These are phyloP conservation scores for Syzygium grande DNA, from an alignment of 345 rosid species.

Conservation along the genomic window DNA sequence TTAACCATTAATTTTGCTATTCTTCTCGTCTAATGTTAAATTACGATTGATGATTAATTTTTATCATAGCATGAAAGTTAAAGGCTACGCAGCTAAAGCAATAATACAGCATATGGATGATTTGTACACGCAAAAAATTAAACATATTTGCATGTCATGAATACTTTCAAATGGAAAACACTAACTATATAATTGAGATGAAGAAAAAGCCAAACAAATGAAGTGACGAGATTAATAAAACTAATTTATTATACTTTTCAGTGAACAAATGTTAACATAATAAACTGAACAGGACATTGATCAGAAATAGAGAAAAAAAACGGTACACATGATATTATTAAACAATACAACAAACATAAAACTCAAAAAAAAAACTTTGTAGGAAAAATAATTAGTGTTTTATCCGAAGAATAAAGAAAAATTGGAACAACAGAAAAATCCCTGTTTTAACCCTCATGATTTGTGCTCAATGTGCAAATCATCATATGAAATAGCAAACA, in stretches of 20 bases:
- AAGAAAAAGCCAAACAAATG: background rate
- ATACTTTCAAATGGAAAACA: background rate
- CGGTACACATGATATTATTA: background rate
- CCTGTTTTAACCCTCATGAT: background rate
- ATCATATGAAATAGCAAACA: background rate
- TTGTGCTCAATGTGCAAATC: background rate
- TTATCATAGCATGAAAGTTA: background rate
- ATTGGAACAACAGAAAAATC: background rate
- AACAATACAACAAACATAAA: background rate
- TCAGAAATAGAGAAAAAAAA: too few relatives aligned
- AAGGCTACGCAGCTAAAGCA: background rate
- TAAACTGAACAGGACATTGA: background rate
- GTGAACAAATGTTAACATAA: background rate
- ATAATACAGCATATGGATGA: background rate
- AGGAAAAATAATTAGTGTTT: background rate
- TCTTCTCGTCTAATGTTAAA: background rate
- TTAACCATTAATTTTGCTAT: background rate
- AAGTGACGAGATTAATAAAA: background rate
- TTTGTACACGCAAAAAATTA: background rate
- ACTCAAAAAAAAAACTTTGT: background rate
- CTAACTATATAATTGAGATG: background rate
- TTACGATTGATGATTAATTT: background rate
- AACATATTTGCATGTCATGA: background rate
- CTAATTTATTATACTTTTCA: background rate
- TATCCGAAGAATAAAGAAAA: background rate